Conservation (phyloP, 2,329 filamentous ascomycete genomes). For the Aspergillus uvarum region DNA sequence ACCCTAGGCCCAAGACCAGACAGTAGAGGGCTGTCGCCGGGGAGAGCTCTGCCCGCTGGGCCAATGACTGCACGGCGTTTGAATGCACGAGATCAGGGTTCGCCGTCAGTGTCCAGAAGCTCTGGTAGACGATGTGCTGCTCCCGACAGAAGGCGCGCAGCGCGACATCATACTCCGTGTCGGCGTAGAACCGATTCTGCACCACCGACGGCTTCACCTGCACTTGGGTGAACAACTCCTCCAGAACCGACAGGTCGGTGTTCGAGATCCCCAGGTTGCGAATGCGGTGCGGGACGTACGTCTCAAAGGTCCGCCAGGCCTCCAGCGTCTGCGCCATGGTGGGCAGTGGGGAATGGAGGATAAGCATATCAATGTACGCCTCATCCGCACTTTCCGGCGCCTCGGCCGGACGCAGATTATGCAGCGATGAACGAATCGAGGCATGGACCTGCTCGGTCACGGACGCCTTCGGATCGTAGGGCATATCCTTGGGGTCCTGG, state of each 20-base stretch:
- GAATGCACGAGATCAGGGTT: constrained; percentile 54
- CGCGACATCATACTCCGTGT: constrained; percentile 59
- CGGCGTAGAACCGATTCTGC: constrained; percentile 71
- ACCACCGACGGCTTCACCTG: constrained; percentile 61
- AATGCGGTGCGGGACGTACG: constrained; percentile 64
- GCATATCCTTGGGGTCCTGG: constrained; percentile 61
- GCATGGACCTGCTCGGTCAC: constrained; percentile 65
- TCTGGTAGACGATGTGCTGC: constrained; percentile 56
- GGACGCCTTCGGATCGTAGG: constrained; percentile 60
- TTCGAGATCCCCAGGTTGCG: constrained; percentile 75
- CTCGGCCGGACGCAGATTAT: constrained; percentile 52
- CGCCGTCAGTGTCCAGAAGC: constrained; percentile 62
- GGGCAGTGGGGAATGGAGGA: constrained; percentile 59
- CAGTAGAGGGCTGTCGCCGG: constrained; percentile 54
- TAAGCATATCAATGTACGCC: constrained; percentile 57
- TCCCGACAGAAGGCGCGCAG: constrained; percentile 59
- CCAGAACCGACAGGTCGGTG: constrained; percentile 58
- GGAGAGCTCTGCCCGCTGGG: constrained; percentile 43
- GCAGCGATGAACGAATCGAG: constrained; percentile 67
- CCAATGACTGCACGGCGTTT: constrained; percentile 52
- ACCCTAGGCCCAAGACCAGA: constrained; percentile 55
- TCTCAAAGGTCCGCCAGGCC: constrained; percentile 66
- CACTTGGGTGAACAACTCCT: constrained; percentile 48
- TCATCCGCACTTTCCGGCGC: constrained; percentile 35
- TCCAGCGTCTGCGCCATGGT: constrained; percentile 55